These are phyloP conservation scores for Saxophila tyrrhenica DNA, from an alignment of 495 filamentous ascomycete species.

Conservation along the genomic window DNA sequence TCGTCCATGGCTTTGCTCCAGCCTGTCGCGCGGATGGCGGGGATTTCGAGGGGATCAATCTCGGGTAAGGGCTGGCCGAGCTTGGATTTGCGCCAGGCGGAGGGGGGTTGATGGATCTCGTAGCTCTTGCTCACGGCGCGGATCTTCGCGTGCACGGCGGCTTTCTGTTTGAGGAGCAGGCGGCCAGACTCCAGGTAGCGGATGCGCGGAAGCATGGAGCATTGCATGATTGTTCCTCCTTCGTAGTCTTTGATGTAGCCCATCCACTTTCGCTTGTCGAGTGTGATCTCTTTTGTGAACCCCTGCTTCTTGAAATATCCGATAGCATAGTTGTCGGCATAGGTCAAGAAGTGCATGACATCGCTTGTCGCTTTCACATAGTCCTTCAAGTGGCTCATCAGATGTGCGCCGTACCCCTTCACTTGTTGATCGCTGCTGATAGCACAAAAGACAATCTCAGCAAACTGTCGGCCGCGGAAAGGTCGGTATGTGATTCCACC, in stretches of 20 bases:
- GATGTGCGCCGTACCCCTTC: conserved; percentile 93
- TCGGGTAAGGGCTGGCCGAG: conserved; percentile 52
- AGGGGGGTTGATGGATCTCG: conserved; percentile 72
- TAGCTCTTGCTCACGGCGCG: conserved; percentile 81
- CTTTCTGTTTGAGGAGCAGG: conserved; percentile 96
- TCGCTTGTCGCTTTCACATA: conserved; percentile 95
- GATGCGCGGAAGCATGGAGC: conserved; percentile 88
- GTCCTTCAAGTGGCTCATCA: conserved; percentile 97
- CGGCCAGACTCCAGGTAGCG: conserved; percentile 88
- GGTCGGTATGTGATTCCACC: conserved; percentile 94
- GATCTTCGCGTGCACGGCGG: conserved; percentile 86
- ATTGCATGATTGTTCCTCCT: conserved; percentile 98
- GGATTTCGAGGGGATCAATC: conserved; percentile 72
- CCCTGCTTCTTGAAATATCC: conserved; percentile 99
- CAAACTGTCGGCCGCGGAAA: conserved; percentile 85
- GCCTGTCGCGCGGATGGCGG: conserved; percentile 76
- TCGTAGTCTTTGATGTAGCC: conserved; percentile 99
- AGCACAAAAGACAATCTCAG: conserved; percentile 97
- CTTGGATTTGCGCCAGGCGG: conserved; percentile 47
- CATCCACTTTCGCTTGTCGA: conserved; percentile 90
- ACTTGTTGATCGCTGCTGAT: conserved; percentile 98
- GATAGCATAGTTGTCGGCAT: conserved; percentile 97
- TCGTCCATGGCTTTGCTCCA: conserved; percentile 98
- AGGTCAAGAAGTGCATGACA: conserved; percentile 97
- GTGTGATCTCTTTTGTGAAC: conserved; percentile 95